phyloP scores from a whole-genome alignment of 2,329 filamentous ascomycete genomes.

The Canariomyces notabilis region DNA sequence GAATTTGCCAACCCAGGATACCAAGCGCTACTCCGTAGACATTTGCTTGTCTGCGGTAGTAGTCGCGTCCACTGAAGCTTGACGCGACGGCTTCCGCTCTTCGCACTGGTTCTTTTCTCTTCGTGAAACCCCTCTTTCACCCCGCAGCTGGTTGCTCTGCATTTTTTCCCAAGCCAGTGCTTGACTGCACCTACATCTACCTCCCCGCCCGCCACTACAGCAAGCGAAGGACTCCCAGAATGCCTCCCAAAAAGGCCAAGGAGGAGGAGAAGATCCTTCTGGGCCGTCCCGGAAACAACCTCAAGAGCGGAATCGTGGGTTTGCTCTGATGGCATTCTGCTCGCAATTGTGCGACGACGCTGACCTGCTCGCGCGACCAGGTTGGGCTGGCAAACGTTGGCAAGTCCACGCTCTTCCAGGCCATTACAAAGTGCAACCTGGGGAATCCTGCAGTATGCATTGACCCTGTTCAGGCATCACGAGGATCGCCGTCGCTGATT shows the following conservation, averaged over 20 bases:
- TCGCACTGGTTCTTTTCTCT: conserved; percentile 24
- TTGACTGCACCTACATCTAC: conserved; percentile 44
- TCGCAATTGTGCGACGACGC: conserved; percentile 36
- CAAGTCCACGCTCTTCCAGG: conserved; percentile 99
- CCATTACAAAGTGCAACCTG: conserved; percentile 94
- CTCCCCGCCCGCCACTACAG: conserved; percentile 52
- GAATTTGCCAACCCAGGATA: neutral
- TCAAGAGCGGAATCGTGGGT: conserved; percentile 96
- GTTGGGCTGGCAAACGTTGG: conserved; percentile 98
- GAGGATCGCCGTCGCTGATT: conserved; percentile 13
- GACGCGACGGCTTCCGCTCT: conserved; percentile 21
- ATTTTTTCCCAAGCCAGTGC: conserved; percentile 48
- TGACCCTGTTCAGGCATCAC: conserved; percentile 21
- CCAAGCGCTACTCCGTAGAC: conserved; percentile 3
- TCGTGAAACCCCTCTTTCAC: conserved; percentile 25
- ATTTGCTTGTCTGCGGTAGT: conserved; percentile 12
- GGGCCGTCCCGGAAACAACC: conserved; percentile 91
- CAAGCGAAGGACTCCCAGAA: conserved; percentile 58
- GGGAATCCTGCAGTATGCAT: conserved; percentile 87
- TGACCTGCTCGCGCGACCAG: conserved; percentile 41
- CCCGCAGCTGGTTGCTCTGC: conserved; percentile 63
- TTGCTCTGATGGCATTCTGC: conserved; percentile 19
- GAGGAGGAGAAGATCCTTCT: conserved; percentile 95
- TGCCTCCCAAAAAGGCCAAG: conserved; percentile 91
- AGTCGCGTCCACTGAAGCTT: conserved; percentile 15